These are phyloP conservation scores for Aureobasidium pullulans DNA, from an alignment of 2,329 filamentous ascomycete genomes.

Conservation along the genomic window DNA sequence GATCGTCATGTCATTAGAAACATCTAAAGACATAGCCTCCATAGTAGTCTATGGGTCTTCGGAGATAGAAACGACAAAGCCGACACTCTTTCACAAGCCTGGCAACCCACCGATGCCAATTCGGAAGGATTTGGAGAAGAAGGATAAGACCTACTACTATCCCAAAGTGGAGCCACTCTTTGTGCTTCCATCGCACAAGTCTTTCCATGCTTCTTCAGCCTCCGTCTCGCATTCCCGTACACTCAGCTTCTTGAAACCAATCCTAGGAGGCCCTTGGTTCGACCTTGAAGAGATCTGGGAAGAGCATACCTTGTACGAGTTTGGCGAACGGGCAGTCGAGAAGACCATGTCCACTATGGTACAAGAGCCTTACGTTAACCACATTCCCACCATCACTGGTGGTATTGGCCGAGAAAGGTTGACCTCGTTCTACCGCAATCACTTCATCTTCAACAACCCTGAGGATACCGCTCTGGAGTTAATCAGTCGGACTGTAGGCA, in stretches of 20 bases:
- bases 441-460: conserved; percentile 49
- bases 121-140: conserved; percentile 17
- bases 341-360: conserved; percentile 26
- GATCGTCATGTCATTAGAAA: conserved; percentile 16
- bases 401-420: conserved; percentile 37
- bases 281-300: conserved; percentile 31
- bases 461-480: conserved; percentile 47
- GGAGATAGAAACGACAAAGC: conserved; percentile 16
- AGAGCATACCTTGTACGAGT: conserved; percentile 48
- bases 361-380: conserved; percentile 26
- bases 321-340: conserved; percentile 21
- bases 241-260: conserved; percentile 57
- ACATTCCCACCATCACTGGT: conserved; percentile 39
- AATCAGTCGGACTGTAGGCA: conserved; percentile 49
- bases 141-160: conserved; percentile 39
- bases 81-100: conserved; percentile 22
- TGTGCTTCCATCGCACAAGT: conserved; percentile 42
- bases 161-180: conserved; percentile 40
- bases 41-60: conserved; percentile 16
- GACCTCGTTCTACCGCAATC: conserved; percentile 48
- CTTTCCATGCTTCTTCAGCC: conserved; percentile 49
- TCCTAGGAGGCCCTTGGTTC: conserved; percentile 58
- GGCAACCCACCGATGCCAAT: conserved; percentile 18
- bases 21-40: conserved; percentile 21
- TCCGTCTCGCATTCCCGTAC: conserved; percentile 59